Percentiles rank a stretch among this genome's conserved stretches.
These are phyloP conservation scores for Leccinum olivaceopallidum DNA, from an alignment of 768 basidiomycete genomes.

Conservation along the genomic window DNA sequence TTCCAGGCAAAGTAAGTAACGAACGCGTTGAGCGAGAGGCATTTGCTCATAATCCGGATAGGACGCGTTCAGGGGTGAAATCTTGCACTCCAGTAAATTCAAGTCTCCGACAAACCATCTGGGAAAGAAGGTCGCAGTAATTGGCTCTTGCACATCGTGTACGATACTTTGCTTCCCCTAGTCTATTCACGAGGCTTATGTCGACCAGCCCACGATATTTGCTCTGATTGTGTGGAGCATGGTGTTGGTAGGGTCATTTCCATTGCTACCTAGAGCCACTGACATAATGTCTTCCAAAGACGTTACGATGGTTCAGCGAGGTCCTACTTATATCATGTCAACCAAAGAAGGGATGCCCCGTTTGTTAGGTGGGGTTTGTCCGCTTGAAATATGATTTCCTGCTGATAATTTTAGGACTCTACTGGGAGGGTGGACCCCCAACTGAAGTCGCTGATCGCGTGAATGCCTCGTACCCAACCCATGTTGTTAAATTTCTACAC, in stretches of 20 bases:
- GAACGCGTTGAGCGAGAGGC: not conserved
- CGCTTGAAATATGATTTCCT: constrained; percentile 16
- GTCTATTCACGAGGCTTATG: not conserved
- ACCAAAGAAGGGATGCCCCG: constrained; percentile 40
- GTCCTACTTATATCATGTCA: constrained; percentile 55
- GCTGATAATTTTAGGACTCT: constrained; percentile 28
- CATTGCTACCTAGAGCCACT: not conserved
- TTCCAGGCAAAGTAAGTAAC: constrained; percentile 42
- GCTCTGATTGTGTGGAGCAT: constrained; percentile 44
- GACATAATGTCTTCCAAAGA: constrained; percentile 27
- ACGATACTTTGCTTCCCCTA: constrained; percentile 22
- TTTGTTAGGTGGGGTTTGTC: constrained; percentile 13
- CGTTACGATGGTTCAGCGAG: constrained; percentile 51
- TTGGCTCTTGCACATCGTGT: constrained; percentile 68
- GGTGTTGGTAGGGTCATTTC: constrained; percentile 41
- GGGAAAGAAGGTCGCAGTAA: constrained; percentile 71
- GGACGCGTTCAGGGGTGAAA: constrained; percentile 62
- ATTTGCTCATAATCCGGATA: constrained; percentile 21
- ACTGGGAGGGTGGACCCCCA: constrained; percentile 46
- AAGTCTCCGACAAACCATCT: constrained; percentile 52
- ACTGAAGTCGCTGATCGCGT: constrained; percentile 57
- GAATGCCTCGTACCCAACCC: constrained; percentile 45
- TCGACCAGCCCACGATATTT: constrained; percentile 48
- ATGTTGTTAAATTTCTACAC: constrained; percentile 32
- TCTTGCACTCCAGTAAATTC: constrained; percentile 60